A percentile compares a stretch with the other conserved stretches of the same genome.
phyloP scores from a whole-genome alignment of 306 rosid genomes.

The Prunus mongolica region DNA sequence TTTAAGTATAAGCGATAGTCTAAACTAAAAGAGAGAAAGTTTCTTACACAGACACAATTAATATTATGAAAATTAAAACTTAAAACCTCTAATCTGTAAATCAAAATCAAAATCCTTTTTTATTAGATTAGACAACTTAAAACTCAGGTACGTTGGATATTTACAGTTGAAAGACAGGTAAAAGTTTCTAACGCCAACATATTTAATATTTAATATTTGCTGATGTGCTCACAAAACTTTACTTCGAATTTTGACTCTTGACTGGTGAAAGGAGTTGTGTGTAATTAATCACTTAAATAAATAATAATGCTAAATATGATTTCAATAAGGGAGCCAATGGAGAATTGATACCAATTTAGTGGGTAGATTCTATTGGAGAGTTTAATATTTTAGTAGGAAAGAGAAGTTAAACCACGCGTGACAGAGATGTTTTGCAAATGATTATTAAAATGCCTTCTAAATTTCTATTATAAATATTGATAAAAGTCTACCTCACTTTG shows the following conservation, averaged over 20 bases:
- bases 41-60: too few relatives aligned
- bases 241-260: neutral
- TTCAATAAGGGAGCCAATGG: neutral
- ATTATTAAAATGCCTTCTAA: neutral
- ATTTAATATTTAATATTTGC: neutral
- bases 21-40: rapidly evolving
- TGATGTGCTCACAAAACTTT: neutral
- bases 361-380: neutral
- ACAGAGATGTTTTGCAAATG: neutral
- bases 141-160: neutral
- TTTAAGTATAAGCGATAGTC: rapidly evolving
- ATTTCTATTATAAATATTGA: neutral
- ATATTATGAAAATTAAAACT: rapidly evolving
- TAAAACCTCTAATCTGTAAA: rapidly evolving
- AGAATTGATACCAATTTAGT: neutral
- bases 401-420: neutral
- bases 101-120: rapidly evolving
- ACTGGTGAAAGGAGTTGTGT: neutral
- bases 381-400: neutral
- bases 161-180: too few relatives aligned
- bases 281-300: neutral
- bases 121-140: neutral
- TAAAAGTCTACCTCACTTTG: neutral
- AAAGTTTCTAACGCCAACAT: neutral
- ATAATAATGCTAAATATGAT: neutral